phyloP scores from a whole-genome alignment of 768 basidiomycete genomes.

The Boletus sp. region DNA sequence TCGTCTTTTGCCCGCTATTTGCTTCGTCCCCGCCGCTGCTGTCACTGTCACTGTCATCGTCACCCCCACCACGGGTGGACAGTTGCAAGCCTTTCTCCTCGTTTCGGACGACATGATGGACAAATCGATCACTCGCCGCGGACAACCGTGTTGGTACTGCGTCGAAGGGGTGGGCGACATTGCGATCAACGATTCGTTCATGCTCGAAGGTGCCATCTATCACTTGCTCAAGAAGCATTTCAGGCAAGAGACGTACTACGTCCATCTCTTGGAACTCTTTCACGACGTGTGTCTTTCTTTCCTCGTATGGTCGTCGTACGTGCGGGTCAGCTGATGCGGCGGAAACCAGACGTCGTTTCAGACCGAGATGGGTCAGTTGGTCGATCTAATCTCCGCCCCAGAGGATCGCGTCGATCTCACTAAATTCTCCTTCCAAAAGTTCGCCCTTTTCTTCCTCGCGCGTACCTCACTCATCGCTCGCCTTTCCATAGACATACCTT shows the following conservation, averaged over 20 bases:
- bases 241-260: conserved; percentile 75
- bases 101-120: conserved; percentile 97
- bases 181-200: conserved; percentile 95
- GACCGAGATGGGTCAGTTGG: conserved; percentile 95
- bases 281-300: no score
- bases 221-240: no score
- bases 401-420: conserved; percentile 86
- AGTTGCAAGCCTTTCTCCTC: conserved; percentile 92
- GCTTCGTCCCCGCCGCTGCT: background rate
- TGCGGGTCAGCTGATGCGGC: background rate
- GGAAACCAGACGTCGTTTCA: conserved; percentile 72
- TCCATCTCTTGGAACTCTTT: conserved; percentile 88
- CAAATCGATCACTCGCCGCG: conserved; percentile 84
- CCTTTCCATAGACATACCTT: conserved; percentile 63
- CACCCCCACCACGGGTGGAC: background rate
- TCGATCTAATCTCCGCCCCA: conserved; percentile 93
- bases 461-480: background rate
- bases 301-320: conserved; percentile 18
- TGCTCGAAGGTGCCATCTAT: conserved; percentile 95
- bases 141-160: conserved; percentile 94
- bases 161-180: conserved; percentile 61
- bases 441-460: conserved; percentile 18
- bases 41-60: no score
- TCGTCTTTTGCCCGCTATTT: background rate
- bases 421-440: conserved; percentile 86